Percentiles rank a stretch among this genome's conserved stretches.
Evolutionary conservation across 495 filamentous ascomycete genomes (phyloP).

Genomic region (Delitschia confertaspora): DNA sequence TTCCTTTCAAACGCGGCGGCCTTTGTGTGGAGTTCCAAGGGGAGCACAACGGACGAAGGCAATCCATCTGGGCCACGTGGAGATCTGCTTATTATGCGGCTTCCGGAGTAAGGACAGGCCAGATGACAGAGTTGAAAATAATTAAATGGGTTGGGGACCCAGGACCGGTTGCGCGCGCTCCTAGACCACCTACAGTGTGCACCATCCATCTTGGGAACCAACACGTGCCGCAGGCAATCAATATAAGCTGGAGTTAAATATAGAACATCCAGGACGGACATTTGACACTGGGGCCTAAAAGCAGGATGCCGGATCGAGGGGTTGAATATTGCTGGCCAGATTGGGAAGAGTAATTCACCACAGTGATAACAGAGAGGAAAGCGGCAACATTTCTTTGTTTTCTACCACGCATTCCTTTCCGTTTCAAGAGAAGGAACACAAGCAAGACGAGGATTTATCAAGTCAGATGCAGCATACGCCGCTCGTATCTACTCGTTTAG

Average conservation of each 20-base stretch:
- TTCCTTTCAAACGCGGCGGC: too few species aligned
- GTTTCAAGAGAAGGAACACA: constrained; percentile 14
- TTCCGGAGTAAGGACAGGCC: too few species aligned
- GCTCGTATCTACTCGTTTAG: constrained; percentile 26
- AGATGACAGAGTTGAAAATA: too few species aligned
- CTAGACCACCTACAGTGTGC: too few species aligned
- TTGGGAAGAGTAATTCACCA: too few species aligned
- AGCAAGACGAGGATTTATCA: too few species aligned
- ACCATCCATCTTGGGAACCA: constrained; percentile 17
- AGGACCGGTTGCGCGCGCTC: too few species aligned
- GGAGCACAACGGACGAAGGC: not conserved
- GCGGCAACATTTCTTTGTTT: not conserved
- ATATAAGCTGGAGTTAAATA: constrained; percentile 13
- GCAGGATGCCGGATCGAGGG: constrained; percentile 14
- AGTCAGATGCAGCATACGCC: constrained; percentile 16
- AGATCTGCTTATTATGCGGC: constrained; percentile 18
- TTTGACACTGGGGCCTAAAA: constrained; percentile 11
- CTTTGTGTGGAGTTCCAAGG: not conserved
- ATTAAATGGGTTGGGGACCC: too few species aligned
- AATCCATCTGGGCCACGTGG: constrained; percentile 23
- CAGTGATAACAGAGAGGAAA: not conserved
- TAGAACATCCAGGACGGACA: constrained; percentile 4
- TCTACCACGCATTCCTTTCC: not conserved
- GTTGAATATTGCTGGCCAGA: too few species aligned
- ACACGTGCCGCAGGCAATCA: constrained; percentile 27